Evolutionary conservation across 192 early-diverging fungal species (phyloP), one percentile per base, ranked within the genome.

Genomic region (Borealophlyctis nickersoniae): DNA sequence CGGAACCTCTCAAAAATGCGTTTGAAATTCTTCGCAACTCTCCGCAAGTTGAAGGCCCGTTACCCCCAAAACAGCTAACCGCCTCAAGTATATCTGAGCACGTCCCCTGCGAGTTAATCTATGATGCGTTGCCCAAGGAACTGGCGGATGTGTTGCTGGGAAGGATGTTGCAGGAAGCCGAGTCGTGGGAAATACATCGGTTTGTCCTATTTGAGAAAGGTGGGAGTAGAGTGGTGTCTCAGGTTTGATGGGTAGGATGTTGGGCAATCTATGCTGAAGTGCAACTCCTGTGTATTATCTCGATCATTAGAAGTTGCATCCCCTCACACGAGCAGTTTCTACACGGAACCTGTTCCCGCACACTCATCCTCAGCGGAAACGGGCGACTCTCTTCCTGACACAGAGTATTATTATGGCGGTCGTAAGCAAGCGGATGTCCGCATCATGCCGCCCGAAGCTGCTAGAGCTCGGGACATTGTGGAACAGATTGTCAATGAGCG

Each of bases 51-150:
- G 23, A 49, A n/a, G 26, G 66, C 5, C 36, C 35, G 28, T 35
- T 36, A 2, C 60, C 67, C 4, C 73, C 71, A 22, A 66, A 54
- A 11, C 7, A 7, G 27, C 69, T 79, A 33, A 76, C 56, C 16
- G 32, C 45, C 3, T 34, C 64, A 7, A 77, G 30, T 33, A 36
- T 81, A 13, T 33, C 64, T 3, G 13, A 34, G 0, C 72, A 76
- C 62, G 36, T 81, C 3, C 80, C 80, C 13, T 81, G 80, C 64
- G 73, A 73, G 26, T 52, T 81, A 22, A 63, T 76, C 60, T 66
- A 58, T 13, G 52, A 74, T 57, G 60, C 75, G 19, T 50, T 81
- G 2, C 70, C 76, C 19, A 22, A 26, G 5, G 54, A 56, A 3
- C 48, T 70, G 23, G 70, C 76, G 7, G 28, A 49, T 23, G 3